phyloP scores from a whole-genome alignment of 129 eudicot genomes.

The Cynara cardunculus region DNA sequence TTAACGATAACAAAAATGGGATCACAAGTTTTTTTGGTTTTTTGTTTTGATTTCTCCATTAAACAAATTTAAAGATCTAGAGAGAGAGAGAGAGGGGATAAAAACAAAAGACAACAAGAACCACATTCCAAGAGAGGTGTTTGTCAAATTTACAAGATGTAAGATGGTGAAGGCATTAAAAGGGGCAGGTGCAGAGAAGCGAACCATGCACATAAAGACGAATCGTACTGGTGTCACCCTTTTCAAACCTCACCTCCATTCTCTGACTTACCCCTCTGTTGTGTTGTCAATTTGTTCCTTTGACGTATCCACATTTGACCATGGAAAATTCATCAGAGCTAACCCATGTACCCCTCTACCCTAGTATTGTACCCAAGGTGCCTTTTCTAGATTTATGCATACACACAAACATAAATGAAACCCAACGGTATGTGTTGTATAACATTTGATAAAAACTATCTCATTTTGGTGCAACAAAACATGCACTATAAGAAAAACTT shows the following conservation, averaged over 20 bases:
- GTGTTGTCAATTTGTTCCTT: not conserved
- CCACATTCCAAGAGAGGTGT: constrained; percentile 11
- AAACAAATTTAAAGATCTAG: no score
- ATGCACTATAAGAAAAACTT: not conserved
- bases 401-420: not conserved
- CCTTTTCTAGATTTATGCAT: not conserved
- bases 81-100: not conserved
- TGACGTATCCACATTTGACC: not conserved
- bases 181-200: constrained; percentile 9
- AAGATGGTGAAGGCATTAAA: not conserved
- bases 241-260: not conserved
- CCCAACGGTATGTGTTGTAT: not conserved
- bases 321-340: not conserved
- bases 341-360: not conserved
- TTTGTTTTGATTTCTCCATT: no score
- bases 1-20: not conserved
- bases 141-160: not conserved
- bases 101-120: constrained; percentile 9
- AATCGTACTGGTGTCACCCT: constrained; percentile 1
- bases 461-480: no score
- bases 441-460: not conserved
- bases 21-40: not conserved
- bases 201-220: constrained; percentile 27
- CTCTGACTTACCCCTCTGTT: not conserved
- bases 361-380: not conserved